A percentile compares a stretch with the other conserved stretches of the same genome.
These are phyloP conservation scores for Tetragonia tetragonoides DNA, from an alignment of 148 eudicot species.

Conservation along the genomic window DNA sequence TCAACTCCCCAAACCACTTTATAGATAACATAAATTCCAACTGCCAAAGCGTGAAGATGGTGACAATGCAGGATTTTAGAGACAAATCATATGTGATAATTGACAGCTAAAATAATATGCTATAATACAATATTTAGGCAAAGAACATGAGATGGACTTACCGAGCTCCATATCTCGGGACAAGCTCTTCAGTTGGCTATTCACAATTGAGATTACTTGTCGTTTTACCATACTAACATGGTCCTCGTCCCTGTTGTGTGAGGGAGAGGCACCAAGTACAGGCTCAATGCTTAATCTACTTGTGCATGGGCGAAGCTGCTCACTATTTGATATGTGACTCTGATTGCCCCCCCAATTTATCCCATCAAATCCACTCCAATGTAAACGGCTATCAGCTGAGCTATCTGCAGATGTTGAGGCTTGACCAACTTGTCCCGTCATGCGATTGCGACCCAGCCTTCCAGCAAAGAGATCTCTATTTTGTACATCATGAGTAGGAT, in stretches of 20 bases:
- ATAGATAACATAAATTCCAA: neutral
- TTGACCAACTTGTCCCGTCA: constrained; percentile 29
- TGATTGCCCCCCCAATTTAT: constrained; percentile 26
- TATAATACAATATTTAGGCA: neutral
- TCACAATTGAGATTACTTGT: constrained; percentile 42
- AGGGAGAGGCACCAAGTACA: constrained; percentile 31
- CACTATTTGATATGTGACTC: constrained; percentile 28
- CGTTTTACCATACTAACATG: constrained; percentile 34
- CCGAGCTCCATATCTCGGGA: constrained; percentile 42
- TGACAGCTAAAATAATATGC: neutral
- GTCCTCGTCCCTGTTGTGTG: constrained; percentile 39
- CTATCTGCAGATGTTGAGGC: constrained; percentile 31
- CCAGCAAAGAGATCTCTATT: constrained; percentile 26
- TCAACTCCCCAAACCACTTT: neutral
- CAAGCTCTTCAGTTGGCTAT: constrained; percentile 40
- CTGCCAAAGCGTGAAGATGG: neutral
- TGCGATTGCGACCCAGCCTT: constrained; percentile 27
- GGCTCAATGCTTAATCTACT: constrained; percentile 42
- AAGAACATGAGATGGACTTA: constrained; percentile 25
- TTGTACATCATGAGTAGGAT: constrained; percentile 21
- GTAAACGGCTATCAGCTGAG: constrained; percentile 20
- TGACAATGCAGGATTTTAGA: neutral
- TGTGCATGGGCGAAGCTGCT: constrained; percentile 51
- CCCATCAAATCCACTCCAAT: constrained; percentile 35
- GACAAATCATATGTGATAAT: neutral